These are phyloP conservation scores for Teunomyces pallodes DNA, from an alignment of 805 yeast genomes.

Conservation along the genomic window DNA sequence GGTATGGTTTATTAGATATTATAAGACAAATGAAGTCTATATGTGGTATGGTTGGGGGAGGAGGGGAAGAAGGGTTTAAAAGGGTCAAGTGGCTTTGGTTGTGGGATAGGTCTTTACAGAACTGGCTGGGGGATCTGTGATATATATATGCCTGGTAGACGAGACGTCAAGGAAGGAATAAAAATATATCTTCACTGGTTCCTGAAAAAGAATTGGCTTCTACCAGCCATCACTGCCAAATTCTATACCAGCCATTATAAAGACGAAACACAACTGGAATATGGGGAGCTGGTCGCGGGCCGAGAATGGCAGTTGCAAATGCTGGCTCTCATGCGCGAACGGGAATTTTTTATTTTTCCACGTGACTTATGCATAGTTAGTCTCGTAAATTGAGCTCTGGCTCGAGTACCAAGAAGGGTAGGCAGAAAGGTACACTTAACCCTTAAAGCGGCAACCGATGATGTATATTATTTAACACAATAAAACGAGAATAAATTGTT, in stretches of 20 bases:
- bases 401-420: background rate
- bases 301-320: slow-evolving; percentile 2
- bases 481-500: too few relatives aligned
- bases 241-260: background rate
- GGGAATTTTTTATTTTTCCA: slow-evolving; percentile 1
- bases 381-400: slow-evolving; percentile 3
- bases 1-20: background rate
- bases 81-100: background rate
- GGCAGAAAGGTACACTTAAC: background rate
- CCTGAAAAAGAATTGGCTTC: background rate
- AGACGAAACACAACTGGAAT: background rate
- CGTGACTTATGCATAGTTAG: slow-evolving; percentile 4
- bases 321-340: slow-evolving; percentile 1
- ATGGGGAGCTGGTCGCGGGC: background rate
- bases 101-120: background rate
- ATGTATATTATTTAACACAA: background rate
- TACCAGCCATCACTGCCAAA: background rate
- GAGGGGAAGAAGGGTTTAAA: background rate
- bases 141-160: background rate
- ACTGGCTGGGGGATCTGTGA: background rate
- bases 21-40: background rate
- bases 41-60: background rate
- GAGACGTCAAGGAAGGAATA: background rate
- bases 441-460: background rate
- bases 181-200: background rate